phyloP scores from a whole-genome alignment of 2,329 filamentous ascomycete species.

The Mycosphaerella sp. region DNA sequence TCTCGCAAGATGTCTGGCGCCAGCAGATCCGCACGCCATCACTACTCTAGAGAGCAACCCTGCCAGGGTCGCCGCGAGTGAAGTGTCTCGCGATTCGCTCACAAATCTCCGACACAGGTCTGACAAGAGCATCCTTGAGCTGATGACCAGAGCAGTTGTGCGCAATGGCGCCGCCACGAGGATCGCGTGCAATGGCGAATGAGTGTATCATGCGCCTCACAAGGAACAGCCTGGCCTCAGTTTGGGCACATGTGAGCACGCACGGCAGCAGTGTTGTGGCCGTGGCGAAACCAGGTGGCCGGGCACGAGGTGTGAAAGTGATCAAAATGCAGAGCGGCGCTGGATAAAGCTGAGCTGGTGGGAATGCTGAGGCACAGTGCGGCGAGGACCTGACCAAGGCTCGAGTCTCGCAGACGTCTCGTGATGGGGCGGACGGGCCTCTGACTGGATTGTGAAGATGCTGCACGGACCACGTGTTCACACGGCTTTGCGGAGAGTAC shows the following conservation, averaged over 20 bases:
- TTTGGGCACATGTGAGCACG: conserved; percentile 3
- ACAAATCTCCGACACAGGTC: conserved; percentile 7
- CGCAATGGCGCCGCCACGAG: neutral
- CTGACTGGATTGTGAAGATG: conserved; percentile 7
- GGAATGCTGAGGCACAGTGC: neutral
- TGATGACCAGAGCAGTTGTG: neutral
- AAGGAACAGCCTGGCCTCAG: conserved; percentile 1
- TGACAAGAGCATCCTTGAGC: neutral
- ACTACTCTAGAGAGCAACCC: neutral
- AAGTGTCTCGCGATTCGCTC: conserved; percentile 7
- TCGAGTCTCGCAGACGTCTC: neutral
- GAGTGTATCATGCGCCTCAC: neutral
- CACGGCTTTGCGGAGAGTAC: conserved; percentile 3
- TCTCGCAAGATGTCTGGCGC: too few relatives aligned
- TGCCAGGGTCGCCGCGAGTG: neutral
- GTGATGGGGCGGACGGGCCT: neutral
- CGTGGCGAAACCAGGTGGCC: conserved; percentile 9
- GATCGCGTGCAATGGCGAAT: neutral
- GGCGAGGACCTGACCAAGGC: neutral
- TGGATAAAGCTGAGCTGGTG: neutral
- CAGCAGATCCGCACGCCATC: neutral
- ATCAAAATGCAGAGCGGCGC: neutral
- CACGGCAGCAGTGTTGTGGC: conserved; percentile 10
- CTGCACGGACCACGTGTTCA: conserved; percentile 29
- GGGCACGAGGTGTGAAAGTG: conserved; percentile 5